Base-by-base conservation (phyloP, 306 rosid genomes). In the Canavalia ensiformis region DNA sequence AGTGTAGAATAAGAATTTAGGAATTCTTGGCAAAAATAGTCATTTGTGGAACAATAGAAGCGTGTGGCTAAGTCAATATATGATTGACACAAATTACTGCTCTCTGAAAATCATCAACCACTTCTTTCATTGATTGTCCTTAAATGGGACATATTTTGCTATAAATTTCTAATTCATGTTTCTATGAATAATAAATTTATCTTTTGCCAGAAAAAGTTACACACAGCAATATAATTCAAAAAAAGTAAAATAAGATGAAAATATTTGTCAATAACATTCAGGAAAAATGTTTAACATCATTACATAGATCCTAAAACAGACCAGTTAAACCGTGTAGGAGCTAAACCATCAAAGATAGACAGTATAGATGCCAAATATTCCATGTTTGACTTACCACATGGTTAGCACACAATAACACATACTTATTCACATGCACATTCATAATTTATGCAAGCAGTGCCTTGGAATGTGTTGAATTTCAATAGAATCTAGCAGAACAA, bases 401-500 rank as follows among this genome's bases (percentile, higher is more conserved):
- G 12, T 13, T 2, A 0, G 59, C 52, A 28, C 29, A 13, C 73
- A 50, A 28, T 7, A 67, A n/a, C 41, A 50, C 60, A 52, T 41
- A 41, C 11, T 25, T 37, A 50, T 35, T 70, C 45, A 66, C 56
- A 52, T 18, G 63, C 51, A 9, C 13, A 65, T 35, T 62, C 30
- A 47, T n/a, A 0, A 18, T 18, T 18, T 18, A 52, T 4, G 4
- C 63, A 73, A 37, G 66, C 39, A 73, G 39, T 25, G 51, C 55
- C 39, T 37, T 8, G 29, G 11, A 73, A 73, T 37, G 6, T 3
- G 5, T 55, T 41, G 6, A 37, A 66, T 60, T 60, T 46, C 58
- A 75, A 75, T 45, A 45, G 69, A 75, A 59, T 58, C 58, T 58
- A 12, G 54, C 74, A 77, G 62, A 37, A 62, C 7, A 64, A 6